Percentiles rank a stretch among this genome's conserved stretches.
Conservation (phyloP, 2,329 filamentous ascomycete species). For the Paecilomyces niveus region DNA sequence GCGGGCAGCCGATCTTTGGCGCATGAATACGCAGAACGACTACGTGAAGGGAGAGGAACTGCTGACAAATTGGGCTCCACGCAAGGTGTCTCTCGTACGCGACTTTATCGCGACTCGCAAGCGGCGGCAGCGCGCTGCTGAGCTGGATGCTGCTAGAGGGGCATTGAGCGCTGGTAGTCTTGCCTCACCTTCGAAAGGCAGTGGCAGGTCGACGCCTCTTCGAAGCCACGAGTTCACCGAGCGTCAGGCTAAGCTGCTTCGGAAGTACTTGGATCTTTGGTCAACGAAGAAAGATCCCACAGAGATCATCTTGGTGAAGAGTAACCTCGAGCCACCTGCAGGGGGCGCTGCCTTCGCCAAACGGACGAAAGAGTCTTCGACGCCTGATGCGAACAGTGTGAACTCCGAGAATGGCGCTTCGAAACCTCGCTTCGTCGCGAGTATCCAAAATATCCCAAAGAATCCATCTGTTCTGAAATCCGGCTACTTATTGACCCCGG, state of each 20-base stretch:
- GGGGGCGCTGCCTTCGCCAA: conserved; percentile 27
- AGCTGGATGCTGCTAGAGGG: conserved; percentile 61
- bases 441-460: conserved; percentile 70
- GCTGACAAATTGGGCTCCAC: conserved; percentile 75
- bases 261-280: conserved; percentile 36
- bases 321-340: conserved; percentile 37
- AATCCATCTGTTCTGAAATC: conserved; percentile 76
- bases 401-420: conserved; percentile 25
- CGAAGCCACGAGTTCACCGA: conserved; percentile 29
- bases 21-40: conserved; percentile 88
- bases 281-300: conserved; percentile 34
- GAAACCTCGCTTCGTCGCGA: conserved; percentile 64
- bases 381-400: conserved; percentile 20
- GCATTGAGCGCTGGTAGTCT: conserved; percentile 35
- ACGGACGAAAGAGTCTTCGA: conserved; percentile 13
- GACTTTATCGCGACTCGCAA: conserved; percentile 75
- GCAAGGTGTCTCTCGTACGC: conserved; percentile 82
- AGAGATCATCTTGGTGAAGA: conserved; percentile 37
- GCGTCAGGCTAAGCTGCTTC: conserved; percentile 30
- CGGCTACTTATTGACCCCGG: conserved; percentile 80
- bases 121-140: conserved; percentile 64
- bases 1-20: conserved; percentile 86
- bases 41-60: conserved; percentile 95
- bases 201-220: conserved; percentile 29
- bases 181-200: conserved; percentile 24